phyloP scores from a whole-genome alignment of 805 yeast species.

The Sugiyamaella valdiviana region DNA sequence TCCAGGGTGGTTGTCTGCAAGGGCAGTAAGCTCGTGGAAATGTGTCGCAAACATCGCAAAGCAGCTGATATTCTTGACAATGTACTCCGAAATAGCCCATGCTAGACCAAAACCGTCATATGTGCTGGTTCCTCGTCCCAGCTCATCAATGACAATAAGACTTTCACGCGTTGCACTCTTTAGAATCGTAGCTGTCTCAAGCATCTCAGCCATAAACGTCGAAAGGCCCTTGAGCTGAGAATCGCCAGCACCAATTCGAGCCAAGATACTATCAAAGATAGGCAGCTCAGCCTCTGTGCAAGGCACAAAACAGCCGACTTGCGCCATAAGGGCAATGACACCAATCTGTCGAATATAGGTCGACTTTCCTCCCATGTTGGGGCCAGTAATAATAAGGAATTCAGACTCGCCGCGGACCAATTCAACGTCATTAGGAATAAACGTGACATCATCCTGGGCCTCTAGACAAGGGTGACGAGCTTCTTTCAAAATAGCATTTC shows the following conservation, averaged over 20 bases:
- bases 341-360: conserved; percentile 89
- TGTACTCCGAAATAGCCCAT: conserved; percentile 88
- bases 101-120: conserved; percentile 98
- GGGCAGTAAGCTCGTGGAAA: conserved; percentile 88
- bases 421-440: conserved; percentile 84
- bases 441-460: conserved; percentile 82
- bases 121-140: conserved; percentile 90
- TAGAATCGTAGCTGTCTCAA: conserved; percentile 84
- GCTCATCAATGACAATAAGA: conserved; percentile 83
- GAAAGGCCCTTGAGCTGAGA: conserved; percentile 96
- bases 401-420: conserved; percentile 53
- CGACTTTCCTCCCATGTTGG: conserved; percentile 97
- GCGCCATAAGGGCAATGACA: conserved; percentile 79
- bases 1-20: conserved; percentile 51
- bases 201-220: conserved; percentile 94
- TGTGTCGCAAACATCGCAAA: conserved; percentile 94
- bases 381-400: conserved; percentile 86
- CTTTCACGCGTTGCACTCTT: conserved; percentile 74
- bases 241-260: conserved; percentile 98
- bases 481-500: conserved; percentile 47
- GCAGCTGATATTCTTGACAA: conserved; percentile 63
- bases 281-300: conserved; percentile 69
- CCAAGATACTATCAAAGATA: conserved; percentile 83
- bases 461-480: conserved; percentile 95
- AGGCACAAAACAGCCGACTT: conserved; percentile 86